Conservation (phyloP, 805 yeast genomes). For the Yamadazyma insecticola region DNA sequence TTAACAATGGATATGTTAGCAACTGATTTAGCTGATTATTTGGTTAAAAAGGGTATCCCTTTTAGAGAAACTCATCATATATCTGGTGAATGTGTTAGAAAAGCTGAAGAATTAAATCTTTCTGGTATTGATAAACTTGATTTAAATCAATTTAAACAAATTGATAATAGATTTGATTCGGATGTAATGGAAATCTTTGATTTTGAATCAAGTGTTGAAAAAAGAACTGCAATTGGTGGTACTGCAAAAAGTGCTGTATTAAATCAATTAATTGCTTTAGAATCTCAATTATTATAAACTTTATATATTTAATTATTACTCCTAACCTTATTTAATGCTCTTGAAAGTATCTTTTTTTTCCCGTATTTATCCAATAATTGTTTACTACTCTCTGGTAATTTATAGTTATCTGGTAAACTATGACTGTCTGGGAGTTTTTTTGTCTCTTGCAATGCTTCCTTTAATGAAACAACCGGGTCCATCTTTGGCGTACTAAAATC, state of each 20-base stretch:
- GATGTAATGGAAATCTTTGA: conserved; percentile 86
- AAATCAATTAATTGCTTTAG: conserved; percentile 54
- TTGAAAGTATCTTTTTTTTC: background rate
- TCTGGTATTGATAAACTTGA: conserved; percentile 84
- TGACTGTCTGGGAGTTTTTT: no score
- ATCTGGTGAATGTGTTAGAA: conserved; percentile 94
- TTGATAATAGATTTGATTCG: conserved; percentile 73
- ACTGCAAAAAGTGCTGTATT: conserved; percentile 89
- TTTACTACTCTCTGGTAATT: conserved; percentile 4
- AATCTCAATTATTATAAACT: conserved; percentile 4
- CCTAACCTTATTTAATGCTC: background rate
- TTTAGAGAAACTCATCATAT: conserved; percentile 99
- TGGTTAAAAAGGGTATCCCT: conserved; percentile 97
- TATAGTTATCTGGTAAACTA: background rate
- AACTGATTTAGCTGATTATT: conserved; percentile 95
- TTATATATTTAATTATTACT: background rate
- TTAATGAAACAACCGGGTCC: no score
- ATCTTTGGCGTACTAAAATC: no score
- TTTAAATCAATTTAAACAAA: conserved; percentile 69
- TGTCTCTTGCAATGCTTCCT: no score
- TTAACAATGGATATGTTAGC: conserved; percentile 99
- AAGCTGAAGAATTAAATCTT: conserved; percentile 73
- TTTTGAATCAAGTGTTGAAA: conserved; percentile 92
- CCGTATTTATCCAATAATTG: conserved; percentile 2
- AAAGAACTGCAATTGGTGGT: conserved; percentile 96